Conservation (phyloP, 768 basidiomycete genomes). For the Auricularia cornea region DNA sequence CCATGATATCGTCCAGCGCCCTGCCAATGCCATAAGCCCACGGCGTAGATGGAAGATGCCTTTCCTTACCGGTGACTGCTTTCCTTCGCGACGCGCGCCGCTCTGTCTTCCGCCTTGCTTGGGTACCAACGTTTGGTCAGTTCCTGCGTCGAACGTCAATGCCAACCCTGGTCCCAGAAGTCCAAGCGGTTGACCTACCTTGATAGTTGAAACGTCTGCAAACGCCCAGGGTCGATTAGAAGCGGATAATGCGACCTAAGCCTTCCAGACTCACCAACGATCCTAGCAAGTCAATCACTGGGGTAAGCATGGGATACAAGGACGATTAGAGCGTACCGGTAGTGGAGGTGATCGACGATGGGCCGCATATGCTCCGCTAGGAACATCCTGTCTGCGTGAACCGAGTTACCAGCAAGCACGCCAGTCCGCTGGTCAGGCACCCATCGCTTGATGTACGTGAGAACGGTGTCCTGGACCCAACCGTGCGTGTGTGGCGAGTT, state of each 20-base stretch:
- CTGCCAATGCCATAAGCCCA: neutral
- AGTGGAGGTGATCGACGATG: slow-evolving; percentile 71
- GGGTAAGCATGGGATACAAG: slow-evolving; percentile 3
- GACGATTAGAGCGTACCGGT: slow-evolving; percentile 46
- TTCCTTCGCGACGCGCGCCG: neutral
- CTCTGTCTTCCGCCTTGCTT: neutral
- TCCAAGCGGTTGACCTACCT: too few species aligned
- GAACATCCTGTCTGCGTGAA: slow-evolving; percentile 73
- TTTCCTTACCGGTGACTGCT: neutral
- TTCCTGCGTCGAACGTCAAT: slow-evolving; percentile 51
- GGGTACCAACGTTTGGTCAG: neutral
- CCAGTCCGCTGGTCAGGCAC: slow-evolving; percentile 55
- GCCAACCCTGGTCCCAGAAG: too few species aligned
- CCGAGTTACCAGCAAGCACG: slow-evolving; percentile 80
- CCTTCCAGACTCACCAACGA: slow-evolving; percentile 49
- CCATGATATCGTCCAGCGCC: neutral
- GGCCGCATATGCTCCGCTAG: slow-evolving; percentile 73
- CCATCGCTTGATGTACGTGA: slow-evolving; percentile 80
- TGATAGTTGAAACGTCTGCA: slow-evolving; percentile 54
- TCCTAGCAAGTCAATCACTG: slow-evolving; percentile 29
- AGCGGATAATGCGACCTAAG: neutral
- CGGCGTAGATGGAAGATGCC: too few species aligned
- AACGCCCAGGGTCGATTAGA: neutral
- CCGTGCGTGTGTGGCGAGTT: slow-evolving; percentile 56
- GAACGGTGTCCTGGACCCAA: slow-evolving; percentile 49